A percentile compares a stretch with the other conserved stretches of the same genome.
Conservation (phyloP, 2,329 filamentous ascomycete genomes). For the Pseudocercospora cruenta region DNA sequence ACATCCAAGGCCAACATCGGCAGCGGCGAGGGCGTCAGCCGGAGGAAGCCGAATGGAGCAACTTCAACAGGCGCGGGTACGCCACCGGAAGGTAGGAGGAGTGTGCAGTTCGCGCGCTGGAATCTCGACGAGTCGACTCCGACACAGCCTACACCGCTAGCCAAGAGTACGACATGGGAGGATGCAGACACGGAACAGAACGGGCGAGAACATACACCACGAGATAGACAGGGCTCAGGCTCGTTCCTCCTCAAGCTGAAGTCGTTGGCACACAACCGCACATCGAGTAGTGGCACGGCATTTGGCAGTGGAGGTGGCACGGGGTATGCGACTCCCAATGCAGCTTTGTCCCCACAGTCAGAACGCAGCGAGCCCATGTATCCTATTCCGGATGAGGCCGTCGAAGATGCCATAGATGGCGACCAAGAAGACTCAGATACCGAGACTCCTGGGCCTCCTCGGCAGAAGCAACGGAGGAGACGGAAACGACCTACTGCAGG, state of each 20-base stretch:
- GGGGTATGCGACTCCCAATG: slow-evolving; percentile 30
- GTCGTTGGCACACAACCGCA: slow-evolving; percentile 28
- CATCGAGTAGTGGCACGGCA: slow-evolving; percentile 12
- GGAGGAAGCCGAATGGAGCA: slow-evolving; percentile 17
- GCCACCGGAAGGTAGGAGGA: slow-evolving; percentile 32
- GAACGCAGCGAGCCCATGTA: slow-evolving; percentile 39
- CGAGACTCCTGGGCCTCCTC: slow-evolving; percentile 51
- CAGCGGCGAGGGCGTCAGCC: slow-evolving; percentile 5
- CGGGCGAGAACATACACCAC: slow-evolving; percentile 15
- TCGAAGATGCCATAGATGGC: slow-evolving; percentile 56
- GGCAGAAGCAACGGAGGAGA: slow-evolving; percentile 66
- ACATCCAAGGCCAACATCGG: neutral
- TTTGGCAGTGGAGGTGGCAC: slow-evolving; percentile 15
- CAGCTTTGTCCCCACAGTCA: slow-evolving; percentile 36
- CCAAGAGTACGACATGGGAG: slow-evolving; percentile 34
- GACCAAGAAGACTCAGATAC: slow-evolving; percentile 50
- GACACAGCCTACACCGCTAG: slow-evolving; percentile 23
- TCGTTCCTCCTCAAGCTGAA: slow-evolving; percentile 39
- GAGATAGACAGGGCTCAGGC: slow-evolving; percentile 29
- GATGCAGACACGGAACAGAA: slow-evolving; percentile 30
- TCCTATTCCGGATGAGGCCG: slow-evolving; percentile 29
- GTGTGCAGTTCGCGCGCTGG: slow-evolving; percentile 37
- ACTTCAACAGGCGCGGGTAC: slow-evolving; percentile 22
- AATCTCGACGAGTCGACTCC: slow-evolving; percentile 17
- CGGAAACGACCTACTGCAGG: slow-evolving; percentile 61